Percentiles rank a stretch among this genome's conserved stretches.
Evolutionary conservation across 768 basidiomycete species (phyloP).

Genomic region (Tubosaeta brunneosetosa): DNA sequence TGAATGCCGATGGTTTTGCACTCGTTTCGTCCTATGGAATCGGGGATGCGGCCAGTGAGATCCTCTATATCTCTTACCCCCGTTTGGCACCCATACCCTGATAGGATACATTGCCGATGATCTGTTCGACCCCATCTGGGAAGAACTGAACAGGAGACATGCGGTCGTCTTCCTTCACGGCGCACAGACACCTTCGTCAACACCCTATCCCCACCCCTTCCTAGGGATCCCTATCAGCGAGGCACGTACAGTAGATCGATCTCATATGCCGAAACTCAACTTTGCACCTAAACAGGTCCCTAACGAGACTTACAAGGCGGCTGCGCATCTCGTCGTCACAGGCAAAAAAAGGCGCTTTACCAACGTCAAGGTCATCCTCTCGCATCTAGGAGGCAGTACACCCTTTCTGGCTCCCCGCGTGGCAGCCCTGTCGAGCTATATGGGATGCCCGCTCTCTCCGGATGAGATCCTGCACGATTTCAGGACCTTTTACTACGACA

Average conservation of each 20-base stretch:
- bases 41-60: slow-evolving; percentile 50
- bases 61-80: background rate
- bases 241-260: slow-evolving; percentile 33
- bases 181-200: slow-evolving; percentile 58
- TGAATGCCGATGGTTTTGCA: slow-evolving; percentile 61
- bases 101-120: slow-evolving; percentile 66
- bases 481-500: slow-evolving; percentile 68
- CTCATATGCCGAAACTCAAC: slow-evolving; percentile 5
- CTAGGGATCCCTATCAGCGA: slow-evolving; percentile 68
- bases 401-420: slow-evolving; percentile 64
- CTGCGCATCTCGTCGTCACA: slow-evolving; percentile 70
- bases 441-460: slow-evolving; percentile 61
- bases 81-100: slow-evolving; percentile 2
- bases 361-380: slow-evolving; percentile 59
- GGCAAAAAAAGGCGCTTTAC: slow-evolving; percentile 62
- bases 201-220: slow-evolving; percentile 56
- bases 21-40: slow-evolving; percentile 65
- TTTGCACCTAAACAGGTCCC: slow-evolving; percentile 48
- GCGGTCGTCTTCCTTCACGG: slow-evolving; percentile 73
- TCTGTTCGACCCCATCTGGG: slow-evolving; percentile 61
- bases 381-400: slow-evolving; percentile 71
- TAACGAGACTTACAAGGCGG: slow-evolving; percentile 79
- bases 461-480: slow-evolving; percentile 69
- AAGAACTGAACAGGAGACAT: slow-evolving; percentile 54
- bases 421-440: slow-evolving; percentile 60